A percentile compares a stretch with the other conserved stretches of the same genome.
Conservation (phyloP, 2,329 filamentous ascomycete species). For the Xylariales sp. region DNA sequence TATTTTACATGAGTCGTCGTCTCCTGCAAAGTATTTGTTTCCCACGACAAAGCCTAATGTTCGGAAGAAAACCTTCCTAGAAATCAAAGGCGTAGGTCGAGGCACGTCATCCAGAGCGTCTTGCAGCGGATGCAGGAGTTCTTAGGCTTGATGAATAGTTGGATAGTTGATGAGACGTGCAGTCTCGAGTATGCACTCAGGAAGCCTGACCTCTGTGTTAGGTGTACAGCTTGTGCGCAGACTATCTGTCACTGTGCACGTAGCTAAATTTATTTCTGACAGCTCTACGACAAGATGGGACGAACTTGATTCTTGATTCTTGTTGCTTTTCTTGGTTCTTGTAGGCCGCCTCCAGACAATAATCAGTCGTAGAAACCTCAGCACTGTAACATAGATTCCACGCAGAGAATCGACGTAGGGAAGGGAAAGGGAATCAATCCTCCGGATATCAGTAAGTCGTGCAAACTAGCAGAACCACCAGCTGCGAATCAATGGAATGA, state of each 20-base stretch:
- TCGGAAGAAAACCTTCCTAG: slow-evolving; percentile 9
- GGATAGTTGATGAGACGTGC: slow-evolving; percentile 8
- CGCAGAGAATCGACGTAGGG: background rate
- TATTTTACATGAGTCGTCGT: slow-evolving; percentile 1
- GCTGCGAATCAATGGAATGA: background rate
- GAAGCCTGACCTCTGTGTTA: slow-evolving; percentile 6
- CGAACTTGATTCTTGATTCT: slow-evolving; percentile 7
- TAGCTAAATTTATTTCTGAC: slow-evolving; percentile 1
- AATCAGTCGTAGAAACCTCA: background rate
- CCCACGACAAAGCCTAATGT: slow-evolving; percentile 26
- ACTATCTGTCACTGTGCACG: slow-evolving; percentile 3
- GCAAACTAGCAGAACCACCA: background rate
- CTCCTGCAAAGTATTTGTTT: background rate
- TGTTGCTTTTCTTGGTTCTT: background rate
- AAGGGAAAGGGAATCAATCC: slow-evolving; percentile 1
- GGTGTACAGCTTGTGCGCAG: background rate
- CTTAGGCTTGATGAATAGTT: background rate
- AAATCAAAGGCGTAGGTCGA: slow-evolving; percentile 11
- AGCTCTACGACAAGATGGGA: background rate
- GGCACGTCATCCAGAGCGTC: slow-evolving; percentile 5
- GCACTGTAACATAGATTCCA: background rate
- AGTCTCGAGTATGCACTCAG: slow-evolving; percentile 1
- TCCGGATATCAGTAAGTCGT: slow-evolving; percentile 21
- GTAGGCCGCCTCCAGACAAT: background rate
- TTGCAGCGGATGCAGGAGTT: slow-evolving; percentile 13